A percentile compares a stretch with the other conserved stretches of the same genome.
Evolutionary conservation across 1,284 basidiomycete species (phyloP).

Genomic region (Xerocomus nothofagi): DNA sequence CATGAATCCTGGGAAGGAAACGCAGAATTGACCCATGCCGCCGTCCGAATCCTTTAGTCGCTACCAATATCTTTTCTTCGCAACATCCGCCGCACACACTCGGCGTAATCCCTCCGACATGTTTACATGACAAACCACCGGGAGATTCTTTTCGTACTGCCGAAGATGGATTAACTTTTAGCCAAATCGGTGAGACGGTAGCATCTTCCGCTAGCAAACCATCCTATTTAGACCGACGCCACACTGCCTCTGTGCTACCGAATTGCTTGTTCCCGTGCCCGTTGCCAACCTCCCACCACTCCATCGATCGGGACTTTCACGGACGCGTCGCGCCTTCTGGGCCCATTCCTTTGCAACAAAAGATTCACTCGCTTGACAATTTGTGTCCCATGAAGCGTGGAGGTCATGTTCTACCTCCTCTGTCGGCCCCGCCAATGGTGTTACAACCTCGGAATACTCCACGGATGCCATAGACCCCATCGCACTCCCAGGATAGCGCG

Average conservation of each 20-base stretch:
- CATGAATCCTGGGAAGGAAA: constrained; percentile 4
- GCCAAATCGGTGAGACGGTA: background rate
- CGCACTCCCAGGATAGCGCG: constrained; percentile 6
- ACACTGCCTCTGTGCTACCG: background rate
- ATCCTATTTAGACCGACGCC: background rate
- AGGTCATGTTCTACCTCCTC: background rate
- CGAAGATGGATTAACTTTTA: background rate
- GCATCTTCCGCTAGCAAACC: background rate
- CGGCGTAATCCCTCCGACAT: constrained; percentile 1
- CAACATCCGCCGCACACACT: background rate
- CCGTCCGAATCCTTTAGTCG: constrained; percentile 4
- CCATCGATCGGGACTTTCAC: background rate
- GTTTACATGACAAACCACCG: constrained; percentile 10
- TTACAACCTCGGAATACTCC: background rate
- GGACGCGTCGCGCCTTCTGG: background rate
- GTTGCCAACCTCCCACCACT: background rate
- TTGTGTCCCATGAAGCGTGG: constrained; percentile 4
- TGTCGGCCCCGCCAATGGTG: background rate
- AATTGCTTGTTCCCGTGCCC: background rate
- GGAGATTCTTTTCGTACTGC: background rate
- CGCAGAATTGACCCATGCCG: background rate
- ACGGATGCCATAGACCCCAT: background rate
- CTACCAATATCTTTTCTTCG: constrained; percentile 5
- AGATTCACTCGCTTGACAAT: background rate
- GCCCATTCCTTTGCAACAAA: background rate